Evolutionary conservation across 768 basidiomycete species (phyloP), one percentile per base, ranked within the genome.

Genomic region (Suillus subluteus): DNA sequence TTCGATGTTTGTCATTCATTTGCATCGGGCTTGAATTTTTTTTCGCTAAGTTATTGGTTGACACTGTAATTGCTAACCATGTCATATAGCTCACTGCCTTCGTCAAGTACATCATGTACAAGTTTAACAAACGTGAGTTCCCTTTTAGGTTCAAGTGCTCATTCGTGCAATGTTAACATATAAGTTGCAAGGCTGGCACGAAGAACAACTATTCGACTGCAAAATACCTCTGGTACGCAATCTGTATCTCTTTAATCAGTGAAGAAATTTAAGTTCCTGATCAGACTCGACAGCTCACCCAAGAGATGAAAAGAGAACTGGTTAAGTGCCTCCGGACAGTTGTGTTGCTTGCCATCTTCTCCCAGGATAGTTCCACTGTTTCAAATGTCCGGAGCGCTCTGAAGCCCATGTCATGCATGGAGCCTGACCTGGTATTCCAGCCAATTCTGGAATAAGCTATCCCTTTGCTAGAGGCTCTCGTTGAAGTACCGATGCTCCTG

Each of bases 301-400:
- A 82, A 44, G 77, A 80, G 58, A 96, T 97, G 88, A 91, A 87
- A 73, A 85, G 90, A 59, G 94, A 96, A 73, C 87, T 97, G 23
- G 93, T 95, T 23, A 89, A 92, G 69, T 90, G 87, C 30, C 80
- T 96, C 44, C 81, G 93, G 65, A 95, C 94, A 0, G 91, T 96
- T 16, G 88, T 90, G 0, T 81, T 97, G 37, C 83, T 96, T n/a
- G 89, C 93, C 3, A 95, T 96, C 87, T 97, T 96, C 80, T 94
- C 91, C 11, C 91, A 91, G 73, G 92, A 95, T 73, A 82, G 85
- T 59, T 82, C 84, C 12, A 91, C 92, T 1, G 89, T 91, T 37
- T 78, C 83, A 18, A 92, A 94, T 69, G 89, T 94, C 52, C 90
- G 93, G 73, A 87, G 87, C 50, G 90, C 91, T 66, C 79, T 96